phyloP scores from a whole-genome alignment of 2,329 filamentous ascomycete species.

The Monosporascus sp. region DNA sequence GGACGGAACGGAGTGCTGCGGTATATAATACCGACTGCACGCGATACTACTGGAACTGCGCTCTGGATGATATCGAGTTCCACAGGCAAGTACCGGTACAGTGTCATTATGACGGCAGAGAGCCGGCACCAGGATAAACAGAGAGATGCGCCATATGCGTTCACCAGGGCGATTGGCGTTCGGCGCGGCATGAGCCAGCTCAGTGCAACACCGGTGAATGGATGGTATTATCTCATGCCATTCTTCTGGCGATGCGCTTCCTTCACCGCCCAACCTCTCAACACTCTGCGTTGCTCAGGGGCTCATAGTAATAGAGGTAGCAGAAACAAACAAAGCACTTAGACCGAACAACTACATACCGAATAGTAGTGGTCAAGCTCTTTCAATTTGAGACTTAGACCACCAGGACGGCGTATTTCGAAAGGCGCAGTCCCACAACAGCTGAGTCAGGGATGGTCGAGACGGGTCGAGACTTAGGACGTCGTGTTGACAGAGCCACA shows the following conservation, averaged over 20 bases:
- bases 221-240: conserved; percentile 11
- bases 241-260: conserved; percentile 7
- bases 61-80: not conserved
- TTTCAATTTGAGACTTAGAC: not conserved
- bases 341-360: not conserved
- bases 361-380: not conserved
- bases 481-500: not conserved
- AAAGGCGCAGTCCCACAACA: not conserved
- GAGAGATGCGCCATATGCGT: not conserved
- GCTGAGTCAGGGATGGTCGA: not conserved
- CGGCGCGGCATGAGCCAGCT: conserved; percentile 1
- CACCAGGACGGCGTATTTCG: not conserved
- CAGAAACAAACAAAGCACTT: conserved; percentile 7
- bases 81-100: not conserved
- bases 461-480: not conserved
- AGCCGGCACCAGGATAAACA: not conserved
- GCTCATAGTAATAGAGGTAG: conserved; percentile 4
- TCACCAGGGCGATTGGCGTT: not conserved
- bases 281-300: not conserved
- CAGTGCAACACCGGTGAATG: conserved; percentile 8
- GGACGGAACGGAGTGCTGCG: not conserved
- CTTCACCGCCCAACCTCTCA: conserved; percentile 11
- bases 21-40: not conserved
- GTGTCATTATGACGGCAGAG: not conserved
- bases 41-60: not conserved